A percentile compares a stretch with the other conserved stretches of the same genome.
These are phyloP conservation scores for Peronospora tabacina DNA, from an alignment of 352 stramenopile species.

Conservation along the genomic window DNA sequence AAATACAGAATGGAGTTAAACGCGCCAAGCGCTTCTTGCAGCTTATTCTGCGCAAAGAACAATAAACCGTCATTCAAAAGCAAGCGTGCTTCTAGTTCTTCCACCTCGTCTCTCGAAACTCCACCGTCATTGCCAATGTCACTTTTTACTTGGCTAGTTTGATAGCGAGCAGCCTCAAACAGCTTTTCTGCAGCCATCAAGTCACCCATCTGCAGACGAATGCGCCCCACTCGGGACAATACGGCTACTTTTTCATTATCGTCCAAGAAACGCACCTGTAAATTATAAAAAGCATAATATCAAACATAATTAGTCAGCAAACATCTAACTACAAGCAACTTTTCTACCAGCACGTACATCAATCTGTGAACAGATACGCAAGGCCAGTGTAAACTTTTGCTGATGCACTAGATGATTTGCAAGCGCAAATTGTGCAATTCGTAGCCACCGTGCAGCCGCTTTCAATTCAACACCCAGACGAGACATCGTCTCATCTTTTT, in stretches of 20 bases:
- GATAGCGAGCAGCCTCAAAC: conserved; percentile 37
- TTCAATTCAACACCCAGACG: conserved; percentile 31
- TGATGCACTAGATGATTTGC: conserved; percentile 65
- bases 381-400: conserved; percentile 58
- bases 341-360: conserved; percentile 30
- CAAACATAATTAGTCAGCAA: conserved; percentile 2
- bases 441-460: conserved; percentile 40
- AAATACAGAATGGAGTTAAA: conserved; percentile 65
- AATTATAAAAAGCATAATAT: conserved; percentile 1
- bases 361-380: conserved; percentile 60
- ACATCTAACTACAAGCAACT: background rate
- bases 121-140: background rate
- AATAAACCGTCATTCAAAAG: conserved; percentile 70
- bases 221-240: conserved; percentile 56
- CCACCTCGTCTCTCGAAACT: conserved; percentile 12
- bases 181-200: conserved; percentile 45
- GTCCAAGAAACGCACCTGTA: conserved; percentile 33
- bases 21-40: conserved; percentile 65
- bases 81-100: conserved; percentile 42
- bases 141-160: conserved; percentile 23
- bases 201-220: conserved; percentile 72
- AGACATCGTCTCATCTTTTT: conserved; percentile 24
- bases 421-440: conserved; percentile 55
- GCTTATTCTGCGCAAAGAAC: conserved; percentile 69
- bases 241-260: conserved; percentile 40